Conservation (phyloP, 164 flowering plant genomes). For the Tetrastigma voinierianum region DNA sequence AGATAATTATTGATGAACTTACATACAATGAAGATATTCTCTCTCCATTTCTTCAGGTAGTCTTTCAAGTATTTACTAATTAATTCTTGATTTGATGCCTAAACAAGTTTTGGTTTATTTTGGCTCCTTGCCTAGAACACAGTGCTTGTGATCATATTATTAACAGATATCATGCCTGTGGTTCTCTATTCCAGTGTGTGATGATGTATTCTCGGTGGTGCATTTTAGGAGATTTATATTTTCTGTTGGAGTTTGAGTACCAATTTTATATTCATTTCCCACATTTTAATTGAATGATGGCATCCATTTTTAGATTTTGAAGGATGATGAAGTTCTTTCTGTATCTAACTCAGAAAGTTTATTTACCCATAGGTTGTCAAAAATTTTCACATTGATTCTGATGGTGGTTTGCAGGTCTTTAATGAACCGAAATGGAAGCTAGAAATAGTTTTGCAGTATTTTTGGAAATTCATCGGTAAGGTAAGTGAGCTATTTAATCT, state of each 20-base stretch:
- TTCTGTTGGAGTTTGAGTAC: too few relatives aligned
- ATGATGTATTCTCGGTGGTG: too few relatives aligned
- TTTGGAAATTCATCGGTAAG: conserved; percentile 69
- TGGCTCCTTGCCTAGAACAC: too few relatives aligned
- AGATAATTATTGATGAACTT: conserved; percentile 76
- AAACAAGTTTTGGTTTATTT: too few relatives aligned
- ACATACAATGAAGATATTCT: conserved; percentile 56
- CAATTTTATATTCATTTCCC: too few relatives aligned
- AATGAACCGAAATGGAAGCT: conserved; percentile 75
- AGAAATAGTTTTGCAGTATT: conserved; percentile 62
- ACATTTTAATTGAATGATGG: background rate
- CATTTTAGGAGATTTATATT: too few relatives aligned
- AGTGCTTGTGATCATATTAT: too few relatives aligned
- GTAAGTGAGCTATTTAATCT: conserved; percentile 26
- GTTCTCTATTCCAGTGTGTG: too few relatives aligned
- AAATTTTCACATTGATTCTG: background rate
- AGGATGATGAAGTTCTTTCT: background rate
- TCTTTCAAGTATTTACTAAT: background rate
- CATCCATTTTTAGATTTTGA: background rate
- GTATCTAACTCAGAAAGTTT: background rate
- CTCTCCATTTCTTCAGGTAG: conserved; percentile 70
- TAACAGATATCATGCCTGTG: too few relatives aligned
- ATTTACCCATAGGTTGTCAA: background rate
- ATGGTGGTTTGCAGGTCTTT: conserved; percentile 53
- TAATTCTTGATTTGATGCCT: background rate